Base-by-base conservation (phyloP, 805 yeast genomes). In the Wickerhamomyces chambardii region DNA sequence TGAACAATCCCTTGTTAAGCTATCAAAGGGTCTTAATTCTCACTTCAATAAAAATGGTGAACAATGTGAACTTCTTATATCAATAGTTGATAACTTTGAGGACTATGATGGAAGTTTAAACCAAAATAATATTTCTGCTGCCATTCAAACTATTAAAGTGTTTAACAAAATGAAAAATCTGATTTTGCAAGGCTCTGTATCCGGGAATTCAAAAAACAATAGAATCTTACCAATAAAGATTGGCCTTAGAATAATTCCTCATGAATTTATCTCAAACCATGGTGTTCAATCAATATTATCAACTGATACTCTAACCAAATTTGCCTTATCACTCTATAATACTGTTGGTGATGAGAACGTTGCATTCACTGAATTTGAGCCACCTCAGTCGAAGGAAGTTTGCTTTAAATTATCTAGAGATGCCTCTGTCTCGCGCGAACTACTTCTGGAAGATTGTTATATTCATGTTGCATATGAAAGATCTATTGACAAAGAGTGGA, bases 401-500 rank as follows among this genome's bases (percentile, higher is more conserved):
- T 55, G 55, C 6, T 73, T 73, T 44, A 57, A 62, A 46, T 48
- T 75, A 16, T 58, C 69, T 2, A 64, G 56, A 38, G 41, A 55
- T 4, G 50, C 63, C 3, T 46, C 58, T 19, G 57, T 62, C 3
- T 48, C 58, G 15, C 34, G 41, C 2, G 51, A 55, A 21, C 50
- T 77, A 7, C 53, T 70, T 31, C 61, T 68, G n/a, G 83, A 81
- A 40, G 95, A 87, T 47, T 65, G 84, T 1, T 84, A 76, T 46
- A 63, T 90, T 17, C 97, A 92, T 51, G 66, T 92, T 10, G 86
- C 95, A 1, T 90, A 89, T 48, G 85, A 86, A 22, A 56, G 95
- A 35, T 81, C 95, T 0, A 64, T 73, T 4, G 95, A 89, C 53
- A 77, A 76, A 40, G 75, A 74, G 36, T 90, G 96, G 95, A 67